Percentiles rank a stretch among this genome's conserved stretches.
These are phyloP conservation scores for Neurospora sp. DNA, from an alignment of 495 filamentous ascomycete genomes.

Conservation along the genomic window DNA sequence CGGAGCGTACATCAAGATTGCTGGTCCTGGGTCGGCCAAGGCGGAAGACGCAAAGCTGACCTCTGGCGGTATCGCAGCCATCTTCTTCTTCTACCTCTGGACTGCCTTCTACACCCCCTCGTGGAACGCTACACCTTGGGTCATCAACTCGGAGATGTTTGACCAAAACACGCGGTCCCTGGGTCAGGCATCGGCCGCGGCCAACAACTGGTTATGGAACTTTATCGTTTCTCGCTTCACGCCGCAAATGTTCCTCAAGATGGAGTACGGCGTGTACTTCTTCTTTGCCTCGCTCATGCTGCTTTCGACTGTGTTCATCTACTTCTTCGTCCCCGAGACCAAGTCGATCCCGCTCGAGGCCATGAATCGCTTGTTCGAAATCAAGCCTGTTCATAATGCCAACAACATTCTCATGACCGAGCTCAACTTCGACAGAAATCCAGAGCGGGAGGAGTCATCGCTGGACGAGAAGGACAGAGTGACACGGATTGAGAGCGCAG, in stretches of 20 bases:
- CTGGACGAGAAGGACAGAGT: slow-evolving; percentile 14
- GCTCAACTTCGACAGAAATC: slow-evolving; percentile 20
- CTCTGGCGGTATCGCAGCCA: slow-evolving; percentile 53
- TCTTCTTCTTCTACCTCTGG: slow-evolving; percentile 77
- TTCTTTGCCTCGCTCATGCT: slow-evolving; percentile 69
- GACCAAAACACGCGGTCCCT: slow-evolving; percentile 53
- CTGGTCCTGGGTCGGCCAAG: slow-evolving; percentile 32
- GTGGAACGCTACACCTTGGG: slow-evolving; percentile 67
- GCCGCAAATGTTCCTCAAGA: slow-evolving; percentile 62
- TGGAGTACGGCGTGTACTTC: slow-evolving; percentile 68
- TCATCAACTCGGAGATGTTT: slow-evolving; percentile 55
- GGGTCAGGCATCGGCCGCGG: slow-evolving; percentile 57
- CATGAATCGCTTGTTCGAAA: slow-evolving; percentile 51
- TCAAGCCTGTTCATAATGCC: slow-evolving; percentile 43
- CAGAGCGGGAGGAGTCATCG: slow-evolving; percentile 32
- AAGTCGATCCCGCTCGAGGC: slow-evolving; percentile 41
- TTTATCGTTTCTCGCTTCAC: slow-evolving; percentile 66
- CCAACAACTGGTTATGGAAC: slow-evolving; percentile 69
- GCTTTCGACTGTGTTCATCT: slow-evolving; percentile 53
- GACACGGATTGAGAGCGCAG: neutral
- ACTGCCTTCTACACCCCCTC: slow-evolving; percentile 67
- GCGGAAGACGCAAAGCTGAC: slow-evolving; percentile 23
- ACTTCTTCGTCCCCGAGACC: slow-evolving; percentile 41
- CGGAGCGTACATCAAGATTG: slow-evolving; percentile 43
- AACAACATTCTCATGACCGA: slow-evolving; percentile 40